Evolutionary conservation across 495 filamentous ascomycete genomes (phyloP).

Genomic region (Hypomontagnella monticulosa): DNA sequence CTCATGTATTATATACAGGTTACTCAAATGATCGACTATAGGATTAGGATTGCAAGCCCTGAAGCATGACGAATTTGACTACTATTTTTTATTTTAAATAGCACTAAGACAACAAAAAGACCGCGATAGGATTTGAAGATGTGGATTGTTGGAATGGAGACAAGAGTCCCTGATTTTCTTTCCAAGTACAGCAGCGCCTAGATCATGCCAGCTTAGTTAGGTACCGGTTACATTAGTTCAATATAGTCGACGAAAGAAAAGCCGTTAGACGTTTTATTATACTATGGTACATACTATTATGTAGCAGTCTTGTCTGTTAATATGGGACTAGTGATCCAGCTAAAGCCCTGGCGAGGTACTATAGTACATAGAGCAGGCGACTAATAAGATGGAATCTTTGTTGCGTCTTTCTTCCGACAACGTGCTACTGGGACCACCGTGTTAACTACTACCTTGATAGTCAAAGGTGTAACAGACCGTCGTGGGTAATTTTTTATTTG

Average conservation of each 20-base stretch:
- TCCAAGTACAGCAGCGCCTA: background rate
- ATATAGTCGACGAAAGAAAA: slow-evolving; percentile 1
- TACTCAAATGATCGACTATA: too few species aligned
- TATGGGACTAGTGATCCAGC: slow-evolving; percentile 25
- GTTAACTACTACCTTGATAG: slow-evolving; percentile 40
- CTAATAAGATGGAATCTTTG: slow-evolving; percentile 25
- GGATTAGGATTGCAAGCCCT: too few species aligned
- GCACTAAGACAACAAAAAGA: too few species aligned
- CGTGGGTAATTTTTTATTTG: slow-evolving; percentile 1
- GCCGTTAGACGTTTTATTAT: slow-evolving; percentile 19
- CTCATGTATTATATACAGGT: too few species aligned
- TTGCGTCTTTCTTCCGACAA: slow-evolving; percentile 38
- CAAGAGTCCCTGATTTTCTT: slow-evolving; percentile 15
- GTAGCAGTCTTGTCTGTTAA: background rate
- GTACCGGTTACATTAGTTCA: slow-evolving; percentile 18
- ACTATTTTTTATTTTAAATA: too few species aligned
- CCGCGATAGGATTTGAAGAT: background rate
- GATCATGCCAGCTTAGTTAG: slow-evolving; percentile 11
- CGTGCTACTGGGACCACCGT: slow-evolving; percentile 37
- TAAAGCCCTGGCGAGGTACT: slow-evolving; percentile 23
- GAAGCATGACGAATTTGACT: too few species aligned
- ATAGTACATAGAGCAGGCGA: slow-evolving; percentile 26
- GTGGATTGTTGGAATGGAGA: slow-evolving; percentile 25
- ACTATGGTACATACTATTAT: slow-evolving; percentile 16
- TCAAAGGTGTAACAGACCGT: slow-evolving; percentile 21